These are phyloP conservation scores for Hypoxylon cercidicola DNA, from an alignment of 495 filamentous ascomycete species.

Conservation along the genomic window DNA sequence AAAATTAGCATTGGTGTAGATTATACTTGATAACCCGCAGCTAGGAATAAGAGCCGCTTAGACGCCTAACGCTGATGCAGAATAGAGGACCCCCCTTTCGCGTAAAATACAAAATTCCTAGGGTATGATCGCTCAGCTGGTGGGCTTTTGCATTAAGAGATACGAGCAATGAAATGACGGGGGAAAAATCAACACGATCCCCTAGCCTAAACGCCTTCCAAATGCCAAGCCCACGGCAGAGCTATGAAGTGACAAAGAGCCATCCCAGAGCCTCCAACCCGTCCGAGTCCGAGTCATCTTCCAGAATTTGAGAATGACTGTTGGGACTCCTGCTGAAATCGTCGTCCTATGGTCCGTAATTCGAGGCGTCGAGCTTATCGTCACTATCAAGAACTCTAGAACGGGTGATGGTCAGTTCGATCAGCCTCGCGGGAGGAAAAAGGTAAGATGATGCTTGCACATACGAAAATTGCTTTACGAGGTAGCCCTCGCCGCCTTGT, in stretches of 20 bases:
- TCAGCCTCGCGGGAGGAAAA: slow-evolving; percentile 12
- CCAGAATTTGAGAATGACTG: background rate
- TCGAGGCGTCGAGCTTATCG: slow-evolving; percentile 60
- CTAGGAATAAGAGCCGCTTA: slow-evolving; percentile 28
- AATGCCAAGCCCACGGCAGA: slow-evolving; percentile 9
- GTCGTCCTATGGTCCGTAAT: slow-evolving; percentile 46
- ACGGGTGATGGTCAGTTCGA: slow-evolving; percentile 11
- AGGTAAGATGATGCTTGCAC: slow-evolving; percentile 44
- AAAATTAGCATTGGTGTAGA: slow-evolving; percentile 13
- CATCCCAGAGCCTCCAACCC: slow-evolving; percentile 6
- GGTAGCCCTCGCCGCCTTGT: slow-evolving; percentile 90
- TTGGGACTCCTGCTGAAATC: background rate
- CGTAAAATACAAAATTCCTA: slow-evolving; percentile 26
- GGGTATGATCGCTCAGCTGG: slow-evolving; percentile 19
- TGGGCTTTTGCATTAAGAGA: slow-evolving; percentile 9
- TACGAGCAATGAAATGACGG: slow-evolving; percentile 8
- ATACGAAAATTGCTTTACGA: slow-evolving; percentile 90
- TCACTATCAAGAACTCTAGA: slow-evolving; percentile 61
- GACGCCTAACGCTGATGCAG: slow-evolving; percentile 44
- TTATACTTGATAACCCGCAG: slow-evolving; percentile 19
- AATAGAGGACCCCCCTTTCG: slow-evolving; percentile 11
- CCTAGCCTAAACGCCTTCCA: slow-evolving; percentile 22
- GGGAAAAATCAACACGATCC: slow-evolving; percentile 4
- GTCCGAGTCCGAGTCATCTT: background rate
- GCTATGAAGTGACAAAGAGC: slow-evolving; percentile 1